Evolutionary conservation across 2,329 filamentous ascomycete species (phyloP).

Genomic region (Aspergillus piperis): DNA sequence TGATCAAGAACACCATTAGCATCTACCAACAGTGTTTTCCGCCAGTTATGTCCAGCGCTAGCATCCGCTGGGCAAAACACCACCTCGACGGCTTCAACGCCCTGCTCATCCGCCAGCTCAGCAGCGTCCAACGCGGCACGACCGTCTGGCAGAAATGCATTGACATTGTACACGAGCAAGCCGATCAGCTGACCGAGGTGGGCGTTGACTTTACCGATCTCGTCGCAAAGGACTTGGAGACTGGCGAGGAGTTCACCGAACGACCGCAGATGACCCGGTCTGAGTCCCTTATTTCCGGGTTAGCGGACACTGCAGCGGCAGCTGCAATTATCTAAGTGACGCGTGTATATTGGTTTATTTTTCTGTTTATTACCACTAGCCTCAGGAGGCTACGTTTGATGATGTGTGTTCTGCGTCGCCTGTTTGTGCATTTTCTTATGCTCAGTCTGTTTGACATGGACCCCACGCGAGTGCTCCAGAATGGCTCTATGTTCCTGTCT

Average conservation of each 20-base stretch:
- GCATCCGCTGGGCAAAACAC: conserved; percentile 97
- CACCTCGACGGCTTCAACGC: conserved; percentile 88
- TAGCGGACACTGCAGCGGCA: conserved; percentile 19
- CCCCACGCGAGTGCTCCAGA: not conserved
- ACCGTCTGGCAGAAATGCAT: conserved; percentile 81
- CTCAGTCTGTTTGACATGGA: not conserved
- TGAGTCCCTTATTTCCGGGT: conserved; percentile 24
- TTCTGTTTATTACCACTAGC: not conserved
- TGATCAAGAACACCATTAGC: conserved; percentile 89
- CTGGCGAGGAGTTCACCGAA: conserved; percentile 24
- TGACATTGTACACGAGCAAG: conserved; percentile 77
- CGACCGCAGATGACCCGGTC: conserved; percentile 28
- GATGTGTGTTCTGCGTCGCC: no score
- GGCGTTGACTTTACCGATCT: conserved; percentile 86
- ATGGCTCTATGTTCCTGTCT: not conserved
- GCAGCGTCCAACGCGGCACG: conserved; percentile 76
- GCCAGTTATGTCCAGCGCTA: conserved; percentile 83
- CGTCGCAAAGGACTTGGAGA: conserved; percentile 61
- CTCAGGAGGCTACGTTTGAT: not conserved
- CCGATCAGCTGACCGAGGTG: conserved; percentile 76
- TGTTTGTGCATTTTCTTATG: no score
- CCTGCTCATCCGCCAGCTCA: conserved; percentile 79
- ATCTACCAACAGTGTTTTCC: conserved; percentile 89
- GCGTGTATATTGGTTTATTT: not conserved
- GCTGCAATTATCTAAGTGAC: not conserved